A percentile compares a stretch with the other conserved stretches of the same genome.
These are phyloP conservation scores for Cytospora piceae DNA, from an alignment of 2,329 filamentous ascomycete genomes.

Conservation along the genomic window DNA sequence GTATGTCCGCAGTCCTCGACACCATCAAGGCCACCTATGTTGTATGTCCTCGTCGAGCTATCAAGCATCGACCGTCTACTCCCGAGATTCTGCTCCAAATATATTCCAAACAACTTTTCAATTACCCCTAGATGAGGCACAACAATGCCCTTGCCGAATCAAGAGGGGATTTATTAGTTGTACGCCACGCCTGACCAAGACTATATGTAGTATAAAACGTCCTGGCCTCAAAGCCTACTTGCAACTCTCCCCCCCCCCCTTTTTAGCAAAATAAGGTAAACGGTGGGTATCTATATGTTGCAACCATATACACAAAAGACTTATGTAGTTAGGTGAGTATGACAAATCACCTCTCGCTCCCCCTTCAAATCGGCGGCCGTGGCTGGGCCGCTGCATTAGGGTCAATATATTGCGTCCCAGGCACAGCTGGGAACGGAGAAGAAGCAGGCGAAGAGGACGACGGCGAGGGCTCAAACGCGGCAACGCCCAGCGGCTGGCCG, in stretches of 20 bases:
- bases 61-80: neutral
- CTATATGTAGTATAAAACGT: neutral
- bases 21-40: neutral
- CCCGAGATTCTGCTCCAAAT: neutral
- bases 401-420: neutral
- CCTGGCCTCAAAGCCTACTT: neutral
- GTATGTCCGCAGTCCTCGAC: neutral
- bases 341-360: neutral
- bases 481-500: neutral
- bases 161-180: neutral
- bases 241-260: neutral
- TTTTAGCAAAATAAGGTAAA: neutral
- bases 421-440: neutral
- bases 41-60: neutral
- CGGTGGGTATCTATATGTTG: slow-evolving; percentile 11
- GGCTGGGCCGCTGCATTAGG: slow-evolving; percentile 11
- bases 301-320: neutral
- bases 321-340: neutral
- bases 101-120: neutral
- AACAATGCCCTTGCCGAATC: neutral
- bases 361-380: slow-evolving; percentile 1
- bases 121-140: neutral
- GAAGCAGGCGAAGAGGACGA: neutral
- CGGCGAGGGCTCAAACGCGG: neutral
- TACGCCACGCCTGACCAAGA: neutral